Percentiles rank a stretch among this genome's conserved stretches.
phyloP scores from a whole-genome alignment of 192 early-diverging fungal species.

The Podila clonocystis region DNA sequence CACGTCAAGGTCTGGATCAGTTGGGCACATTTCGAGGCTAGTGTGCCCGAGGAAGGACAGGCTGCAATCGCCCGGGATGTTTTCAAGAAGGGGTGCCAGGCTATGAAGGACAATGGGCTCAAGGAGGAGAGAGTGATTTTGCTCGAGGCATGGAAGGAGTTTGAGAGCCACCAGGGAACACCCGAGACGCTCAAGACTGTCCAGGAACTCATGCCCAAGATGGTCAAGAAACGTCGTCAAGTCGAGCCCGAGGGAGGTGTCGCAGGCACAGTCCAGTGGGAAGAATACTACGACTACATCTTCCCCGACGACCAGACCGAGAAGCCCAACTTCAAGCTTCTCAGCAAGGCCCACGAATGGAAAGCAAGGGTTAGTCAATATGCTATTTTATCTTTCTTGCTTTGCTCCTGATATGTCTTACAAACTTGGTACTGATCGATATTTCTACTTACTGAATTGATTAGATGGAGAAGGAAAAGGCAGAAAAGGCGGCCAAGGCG shows the following conservation, averaged over 20 bases:
- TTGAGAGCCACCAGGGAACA: slow-evolving; percentile 73
- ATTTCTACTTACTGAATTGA: neutral
- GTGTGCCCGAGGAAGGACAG: slow-evolving; percentile 66
- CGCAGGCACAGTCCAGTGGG: slow-evolving; percentile 74
- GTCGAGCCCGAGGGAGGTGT: slow-evolving; percentile 58
- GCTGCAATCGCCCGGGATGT: slow-evolving; percentile 70
- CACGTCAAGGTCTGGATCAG: slow-evolving; percentile 99
- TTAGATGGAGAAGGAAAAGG: slow-evolving; percentile 25
- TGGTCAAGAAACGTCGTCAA: slow-evolving; percentile 89
- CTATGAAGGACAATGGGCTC: slow-evolving; percentile 71
- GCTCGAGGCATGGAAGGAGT: slow-evolving; percentile 92
- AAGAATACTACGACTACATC: slow-evolving; percentile 99
- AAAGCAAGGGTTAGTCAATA: slow-evolving; percentile 31
- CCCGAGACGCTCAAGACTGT: slow-evolving; percentile 68
- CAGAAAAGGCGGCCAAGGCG: slow-evolving; percentile 12
- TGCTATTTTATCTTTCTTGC: neutral
- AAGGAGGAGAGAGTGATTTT: slow-evolving; percentile 92
- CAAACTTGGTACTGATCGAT: neutral
- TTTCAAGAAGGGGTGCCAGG: slow-evolving; percentile 79
- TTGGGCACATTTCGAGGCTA: slow-evolving; percentile 90
- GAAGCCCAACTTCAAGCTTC: slow-evolving; percentile 87
- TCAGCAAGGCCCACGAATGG: slow-evolving; percentile 93
- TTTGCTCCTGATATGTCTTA: neutral
- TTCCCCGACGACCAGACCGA: slow-evolving; percentile 96
- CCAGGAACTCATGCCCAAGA: slow-evolving; percentile 82